These are phyloP conservation scores for Aurifilum marmelostoma DNA, from an alignment of 2,329 filamentous ascomycete species.

Conservation along the genomic window DNA sequence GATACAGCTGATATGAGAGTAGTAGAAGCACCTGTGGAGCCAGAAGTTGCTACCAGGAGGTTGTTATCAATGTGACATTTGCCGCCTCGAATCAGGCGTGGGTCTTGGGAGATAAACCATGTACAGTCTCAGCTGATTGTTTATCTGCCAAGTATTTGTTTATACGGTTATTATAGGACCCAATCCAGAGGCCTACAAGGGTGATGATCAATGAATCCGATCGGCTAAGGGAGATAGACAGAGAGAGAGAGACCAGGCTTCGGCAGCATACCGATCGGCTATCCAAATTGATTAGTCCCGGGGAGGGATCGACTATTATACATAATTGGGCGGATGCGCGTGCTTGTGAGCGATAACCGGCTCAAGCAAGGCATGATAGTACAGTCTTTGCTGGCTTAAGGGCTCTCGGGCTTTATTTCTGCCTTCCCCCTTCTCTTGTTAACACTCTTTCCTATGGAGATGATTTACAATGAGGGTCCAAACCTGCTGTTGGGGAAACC, in stretches of 20 bases:
- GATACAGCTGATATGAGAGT: neutral
- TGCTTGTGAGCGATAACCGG: neutral
- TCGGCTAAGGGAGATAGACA: neutral
- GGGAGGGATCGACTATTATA: neutral
- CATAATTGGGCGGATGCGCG: too few relatives aligned
- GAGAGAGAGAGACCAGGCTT: neutral
- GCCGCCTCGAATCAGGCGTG: constrained; percentile 6
- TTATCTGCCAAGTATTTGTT: neutral
- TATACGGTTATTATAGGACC: neutral
- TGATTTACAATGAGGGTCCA: neutral
- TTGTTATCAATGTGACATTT: constrained; percentile 20
- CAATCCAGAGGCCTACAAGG: neutral
- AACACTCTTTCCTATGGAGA: neutral
- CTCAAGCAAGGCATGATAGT: neutral
- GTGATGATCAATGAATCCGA: neutral
- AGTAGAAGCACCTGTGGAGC: neutral
- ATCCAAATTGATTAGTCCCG: neutral
- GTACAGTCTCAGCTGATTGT: neutral
- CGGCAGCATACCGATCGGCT: neutral
- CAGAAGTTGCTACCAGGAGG: neutral
- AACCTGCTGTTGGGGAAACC: neutral
- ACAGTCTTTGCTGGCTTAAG: too few relatives aligned
- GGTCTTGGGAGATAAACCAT: constrained; percentile 7
- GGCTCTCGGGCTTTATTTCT: neutral
- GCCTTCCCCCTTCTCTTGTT: neutral